Evolutionary conservation across 192 early-diverging fungal genomes (phyloP), one percentile per base, ranked within the genome.

Genomic region (Coemansia pectinata): DNA sequence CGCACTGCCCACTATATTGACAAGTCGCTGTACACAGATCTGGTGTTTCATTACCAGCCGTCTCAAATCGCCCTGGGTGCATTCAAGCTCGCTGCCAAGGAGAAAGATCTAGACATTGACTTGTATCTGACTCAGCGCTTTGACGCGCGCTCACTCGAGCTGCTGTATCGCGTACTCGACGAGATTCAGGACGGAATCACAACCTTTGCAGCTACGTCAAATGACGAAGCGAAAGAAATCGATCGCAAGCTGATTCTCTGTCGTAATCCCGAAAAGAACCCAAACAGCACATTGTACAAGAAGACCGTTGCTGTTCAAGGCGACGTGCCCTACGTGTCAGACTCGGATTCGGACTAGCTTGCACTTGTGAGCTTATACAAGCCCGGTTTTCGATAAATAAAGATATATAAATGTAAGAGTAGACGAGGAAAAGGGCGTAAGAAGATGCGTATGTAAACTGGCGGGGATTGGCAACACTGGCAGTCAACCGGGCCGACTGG

Each of bases 251-350:
- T 93, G 2, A 88, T 84, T 39, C 72, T 83, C 19, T 92, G 90
- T 64, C 84, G 85, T 62, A 92, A 93, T 66, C 92, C 92, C 9
- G 91, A 88, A 66, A 91, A 89, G 66, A 90, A 92, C 57, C 89
- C 91, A 0, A 86, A 85, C 5, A 89, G 88, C 62, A 79, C 73
- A 33, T 65, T 92, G 81, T 90, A 85, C 69, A 79, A 79, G 62
- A 78, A 73, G 65, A 79, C 74, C 34, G 67, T 47, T 15, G 71
- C 68, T 8, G 68, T 62, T 31, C 70, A 75, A 58, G 67, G 34
- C 31, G 75, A 82, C 14, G 62, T 61, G 48, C 81, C 75, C 21
- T 83, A 83, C 38, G 63, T 75, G 1, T 83, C 81, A 9, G 81
- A 83, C 64, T 78, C 76, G 6, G 81, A 78, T 66, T 76, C 66